A percentile compares a stretch with the other conserved stretches of the same genome.
Conservation (phyloP, 495 filamentous ascomycete genomes). For the Niebla homalea region DNA sequence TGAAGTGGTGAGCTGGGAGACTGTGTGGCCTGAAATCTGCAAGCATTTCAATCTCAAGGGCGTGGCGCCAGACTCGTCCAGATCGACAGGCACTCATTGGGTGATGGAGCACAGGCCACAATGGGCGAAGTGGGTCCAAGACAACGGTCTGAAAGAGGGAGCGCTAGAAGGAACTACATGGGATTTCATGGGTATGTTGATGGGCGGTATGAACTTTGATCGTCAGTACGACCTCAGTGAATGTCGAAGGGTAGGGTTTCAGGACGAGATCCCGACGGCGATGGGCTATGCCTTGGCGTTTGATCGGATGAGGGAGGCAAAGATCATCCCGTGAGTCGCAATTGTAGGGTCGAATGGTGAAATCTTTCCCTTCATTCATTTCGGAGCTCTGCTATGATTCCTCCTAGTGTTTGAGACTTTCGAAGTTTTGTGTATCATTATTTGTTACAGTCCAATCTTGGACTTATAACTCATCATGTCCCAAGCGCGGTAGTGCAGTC, state of each 20-base stretch:
- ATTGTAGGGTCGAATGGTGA: too few relatives aligned
- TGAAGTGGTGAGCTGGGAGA: slow-evolving; percentile 20
- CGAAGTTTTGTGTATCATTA: too few relatives aligned
- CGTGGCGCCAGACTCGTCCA: slow-evolving; percentile 1
- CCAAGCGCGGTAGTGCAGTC: too few relatives aligned
- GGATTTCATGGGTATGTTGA: slow-evolving; percentile 1
- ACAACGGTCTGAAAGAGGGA: slow-evolving; percentile 10
- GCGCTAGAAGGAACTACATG: slow-evolving; percentile 11
- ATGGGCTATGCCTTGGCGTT: not conserved
- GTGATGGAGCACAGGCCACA: slow-evolving; percentile 7
- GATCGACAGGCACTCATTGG: slow-evolving; percentile 2
- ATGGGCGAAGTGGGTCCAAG: slow-evolving; percentile 8
- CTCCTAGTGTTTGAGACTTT: too few relatives aligned
- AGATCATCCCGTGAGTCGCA: not conserved
- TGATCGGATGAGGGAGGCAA: not conserved
- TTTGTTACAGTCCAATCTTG: too few relatives aligned
- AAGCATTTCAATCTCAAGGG: slow-evolving; percentile 28
- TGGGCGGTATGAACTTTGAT: not conserved
- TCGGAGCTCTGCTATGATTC: too few relatives aligned
- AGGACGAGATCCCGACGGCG: not conserved
- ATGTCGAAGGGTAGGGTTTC: not conserved
- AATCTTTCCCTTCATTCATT: too few relatives aligned
- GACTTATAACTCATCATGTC: too few relatives aligned
- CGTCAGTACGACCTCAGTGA: slow-evolving; percentile 2
- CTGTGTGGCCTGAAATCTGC: slow-evolving; percentile 25